Conservation (phyloP, 116 monocot genomes). For the Phalaenopsis hybrid region DNA sequence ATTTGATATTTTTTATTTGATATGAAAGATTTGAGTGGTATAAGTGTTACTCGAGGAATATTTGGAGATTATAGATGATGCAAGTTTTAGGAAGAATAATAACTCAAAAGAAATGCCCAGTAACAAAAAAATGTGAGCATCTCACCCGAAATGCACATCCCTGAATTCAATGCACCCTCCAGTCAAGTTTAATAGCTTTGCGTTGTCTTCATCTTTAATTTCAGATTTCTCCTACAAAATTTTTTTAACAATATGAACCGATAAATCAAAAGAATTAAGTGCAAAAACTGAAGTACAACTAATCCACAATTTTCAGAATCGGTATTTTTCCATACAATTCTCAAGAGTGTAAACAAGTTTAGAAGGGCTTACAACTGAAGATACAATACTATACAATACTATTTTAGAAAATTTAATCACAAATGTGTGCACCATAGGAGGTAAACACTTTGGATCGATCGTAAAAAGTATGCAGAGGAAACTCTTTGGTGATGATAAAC, state of each 20-base stretch:
- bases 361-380: neutral
- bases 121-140: neutral
- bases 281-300: neutral
- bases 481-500: neutral
- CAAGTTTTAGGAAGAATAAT: neutral
- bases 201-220: slow-evolving; percentile 54
- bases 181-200: slow-evolving; percentile 51
- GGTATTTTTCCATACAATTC: neutral
- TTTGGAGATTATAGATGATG: neutral
- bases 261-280: neutral
- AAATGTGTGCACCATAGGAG: neutral
- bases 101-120: neutral
- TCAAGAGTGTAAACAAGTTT: neutral
- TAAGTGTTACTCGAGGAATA: neutral
- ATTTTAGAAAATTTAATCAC: neutral
- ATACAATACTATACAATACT: neutral
- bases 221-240: slow-evolving; percentile 73
- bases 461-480: neutral
- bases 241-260: neutral
- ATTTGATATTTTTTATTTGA: too few species aligned
- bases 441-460: neutral
- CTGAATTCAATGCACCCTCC: slow-evolving; percentile 79
- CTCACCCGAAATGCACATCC: slow-evolving; percentile 89
- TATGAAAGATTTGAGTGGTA: too few species aligned
- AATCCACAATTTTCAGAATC: neutral